Evolutionary conservation across 805 yeast species (phyloP).

Genomic region (Ogataea salicorniae): DNA sequence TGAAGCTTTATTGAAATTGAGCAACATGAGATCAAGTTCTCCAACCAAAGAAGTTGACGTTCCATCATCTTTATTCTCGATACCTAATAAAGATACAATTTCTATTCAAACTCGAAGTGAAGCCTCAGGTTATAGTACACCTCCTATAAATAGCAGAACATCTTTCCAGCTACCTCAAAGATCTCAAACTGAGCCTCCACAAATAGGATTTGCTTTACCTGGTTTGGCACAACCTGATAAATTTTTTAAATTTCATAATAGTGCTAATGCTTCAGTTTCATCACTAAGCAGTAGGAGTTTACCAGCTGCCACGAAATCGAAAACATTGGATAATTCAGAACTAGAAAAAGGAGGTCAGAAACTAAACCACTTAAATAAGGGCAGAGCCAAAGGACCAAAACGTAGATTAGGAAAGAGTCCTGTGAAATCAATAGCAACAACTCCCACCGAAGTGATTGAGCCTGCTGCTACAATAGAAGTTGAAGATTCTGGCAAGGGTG

Average conservation of each 20-base stretch:
- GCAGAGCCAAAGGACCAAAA: conserved; percentile 48
- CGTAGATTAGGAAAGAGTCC: conserved; percentile 38
- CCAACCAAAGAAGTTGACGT: not conserved
- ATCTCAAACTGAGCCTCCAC: conserved; percentile 6
- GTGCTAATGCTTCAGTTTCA: conserved; percentile 29
- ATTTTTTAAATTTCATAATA: conserved; percentile 24
- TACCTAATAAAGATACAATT: no score
- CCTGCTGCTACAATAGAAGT: not conserved
- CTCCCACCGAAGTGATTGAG: not conserved
- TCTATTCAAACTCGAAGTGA: not conserved
- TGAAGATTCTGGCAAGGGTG: not conserved
- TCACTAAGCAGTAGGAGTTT: conserved; percentile 16
- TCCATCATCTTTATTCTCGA: not conserved
- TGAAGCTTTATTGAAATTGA: conserved; percentile 21
- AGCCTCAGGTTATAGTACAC: not conserved
- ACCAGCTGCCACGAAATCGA: conserved; percentile 8
- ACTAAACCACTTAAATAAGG: conserved; percentile 41
- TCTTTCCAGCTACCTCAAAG: not conserved
- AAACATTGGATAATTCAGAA: conserved; percentile 15
- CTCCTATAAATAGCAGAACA: not conserved
- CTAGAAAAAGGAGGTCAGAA: conserved; percentile 23
- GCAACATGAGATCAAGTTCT: conserved; percentile 8
- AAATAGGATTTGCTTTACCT: conserved; percentile 17
- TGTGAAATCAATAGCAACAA: not conserved
- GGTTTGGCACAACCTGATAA: conserved; percentile 17